phyloP scores from a whole-genome alignment of 305 asterid species.

The Rubia occidens region DNA sequence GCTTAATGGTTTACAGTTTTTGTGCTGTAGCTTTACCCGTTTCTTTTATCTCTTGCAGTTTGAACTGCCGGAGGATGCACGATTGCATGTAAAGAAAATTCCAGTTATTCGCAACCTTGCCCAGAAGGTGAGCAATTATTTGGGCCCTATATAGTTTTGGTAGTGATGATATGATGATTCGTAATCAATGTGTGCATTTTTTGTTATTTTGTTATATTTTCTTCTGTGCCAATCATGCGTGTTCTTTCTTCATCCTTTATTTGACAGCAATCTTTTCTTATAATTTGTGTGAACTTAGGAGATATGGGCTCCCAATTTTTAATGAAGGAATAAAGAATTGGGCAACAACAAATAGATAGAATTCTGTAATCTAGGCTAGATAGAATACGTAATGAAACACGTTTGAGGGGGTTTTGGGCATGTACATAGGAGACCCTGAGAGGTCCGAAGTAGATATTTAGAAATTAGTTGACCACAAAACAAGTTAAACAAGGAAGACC shows the following conservation, averaged over 20 bases:
- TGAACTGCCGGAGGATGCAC: conserved; percentile 62
- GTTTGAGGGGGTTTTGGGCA: too few species aligned
- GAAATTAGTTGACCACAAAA: too few species aligned
- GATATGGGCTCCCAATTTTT: not conserved
- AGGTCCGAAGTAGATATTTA: too few species aligned
- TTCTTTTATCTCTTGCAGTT: conserved; percentile 40
- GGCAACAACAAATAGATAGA: too few species aligned
- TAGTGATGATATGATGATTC: not conserved
- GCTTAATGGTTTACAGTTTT: not conserved
- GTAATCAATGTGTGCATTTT: not conserved
- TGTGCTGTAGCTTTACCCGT: conserved; percentile 1
- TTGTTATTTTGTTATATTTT: not conserved
- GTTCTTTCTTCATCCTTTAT: not conserved
- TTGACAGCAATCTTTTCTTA: not conserved
- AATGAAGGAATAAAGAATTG: not conserved
- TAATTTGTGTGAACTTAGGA: not conserved
- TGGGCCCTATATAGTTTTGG: not conserved
- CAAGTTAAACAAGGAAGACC: too few species aligned
- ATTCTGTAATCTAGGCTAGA: too few species aligned
- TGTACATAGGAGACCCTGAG: too few species aligned
- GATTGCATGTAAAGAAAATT: conserved; percentile 52
- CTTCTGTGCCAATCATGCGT: not conserved
- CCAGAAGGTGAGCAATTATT: conserved; percentile 48
- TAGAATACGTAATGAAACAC: too few species aligned
- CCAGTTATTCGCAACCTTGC: conserved; percentile 75